phyloP scores from a whole-genome alignment of 2,329 filamentous ascomycete genomes.

The Colletotrichum acutatum region DNA sequence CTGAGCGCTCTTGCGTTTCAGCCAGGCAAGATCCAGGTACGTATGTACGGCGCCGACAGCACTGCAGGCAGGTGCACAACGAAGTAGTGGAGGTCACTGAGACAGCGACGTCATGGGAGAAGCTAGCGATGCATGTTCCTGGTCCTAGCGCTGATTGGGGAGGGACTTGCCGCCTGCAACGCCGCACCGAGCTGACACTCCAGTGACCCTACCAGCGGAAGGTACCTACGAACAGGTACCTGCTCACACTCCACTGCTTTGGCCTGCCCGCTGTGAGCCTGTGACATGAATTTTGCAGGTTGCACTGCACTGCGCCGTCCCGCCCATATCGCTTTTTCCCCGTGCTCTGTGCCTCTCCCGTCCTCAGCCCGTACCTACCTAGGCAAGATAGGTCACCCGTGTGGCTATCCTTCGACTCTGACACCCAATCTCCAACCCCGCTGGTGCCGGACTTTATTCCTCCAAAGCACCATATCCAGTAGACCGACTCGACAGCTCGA shows the following conservation, averaged over 20 bases:
- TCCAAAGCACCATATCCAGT: not conserved
- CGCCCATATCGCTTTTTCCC: not conserved
- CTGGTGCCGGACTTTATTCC: constrained; percentile 23
- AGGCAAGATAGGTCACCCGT: not conserved
- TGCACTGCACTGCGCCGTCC: not conserved
- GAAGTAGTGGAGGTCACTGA: not conserved
- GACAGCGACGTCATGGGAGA: constrained; percentile 29
- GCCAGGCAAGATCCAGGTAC: constrained; percentile 9
- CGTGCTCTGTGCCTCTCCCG: not conserved
- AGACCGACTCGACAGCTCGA: not conserved
- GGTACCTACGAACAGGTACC: no score
- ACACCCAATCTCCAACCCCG: constrained; percentile 28
- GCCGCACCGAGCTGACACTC: not conserved
- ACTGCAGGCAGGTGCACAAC: constrained; percentile 10
- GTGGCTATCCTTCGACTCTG: not conserved
- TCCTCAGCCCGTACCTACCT: not conserved
- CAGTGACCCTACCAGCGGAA: no score
- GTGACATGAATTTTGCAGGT: not conserved
- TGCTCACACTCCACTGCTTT: no score
- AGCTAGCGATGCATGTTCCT: constrained; percentile 29
- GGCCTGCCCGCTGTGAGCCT: not conserved
- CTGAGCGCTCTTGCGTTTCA: not conserved
- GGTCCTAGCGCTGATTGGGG: constrained; percentile 27
- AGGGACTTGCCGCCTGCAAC: constrained; percentile 19
- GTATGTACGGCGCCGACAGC: no score